A percentile compares a stretch with the other conserved stretches of the same genome.
Evolutionary conservation across 2,329 filamentous ascomycete genomes (phyloP).

Genomic region (Knufia petricola): DNA sequence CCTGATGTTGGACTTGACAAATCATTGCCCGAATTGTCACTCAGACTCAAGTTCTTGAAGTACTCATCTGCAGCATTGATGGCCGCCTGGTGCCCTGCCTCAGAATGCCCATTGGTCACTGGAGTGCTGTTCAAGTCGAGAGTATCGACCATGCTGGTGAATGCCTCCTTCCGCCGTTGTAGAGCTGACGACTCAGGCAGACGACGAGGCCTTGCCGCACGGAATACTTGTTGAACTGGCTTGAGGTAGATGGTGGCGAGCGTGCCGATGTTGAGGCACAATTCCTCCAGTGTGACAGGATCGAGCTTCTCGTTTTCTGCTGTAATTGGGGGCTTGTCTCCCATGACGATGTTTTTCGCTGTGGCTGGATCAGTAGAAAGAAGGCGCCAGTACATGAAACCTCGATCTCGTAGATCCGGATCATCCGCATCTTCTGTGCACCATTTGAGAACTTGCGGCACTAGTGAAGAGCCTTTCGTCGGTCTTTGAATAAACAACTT

Average conservation of each 20-base stretch:
- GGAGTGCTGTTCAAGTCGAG: constrained; percentile 21
- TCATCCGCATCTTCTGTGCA: constrained; percentile 99
- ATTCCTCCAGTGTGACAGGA: constrained; percentile 82
- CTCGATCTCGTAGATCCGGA: constrained; percentile 85
- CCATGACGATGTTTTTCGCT: constrained; percentile 87
- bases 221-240: constrained; percentile 93
- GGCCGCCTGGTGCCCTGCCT: constrained; percentile 54
- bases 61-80: constrained; percentile 82
- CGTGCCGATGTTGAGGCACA: constrained; percentile 93
- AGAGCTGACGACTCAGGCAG: constrained; percentile 77
- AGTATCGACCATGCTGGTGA: constrained; percentile 29
- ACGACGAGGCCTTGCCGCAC: constrained; percentile 69
- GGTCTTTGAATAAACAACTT: constrained; percentile 97
- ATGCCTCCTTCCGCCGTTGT: constrained; percentile 55
- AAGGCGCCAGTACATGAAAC: constrained; percentile 99
- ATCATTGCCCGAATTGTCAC: constrained; percentile 55
- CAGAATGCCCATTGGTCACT: constrained; percentile 23
- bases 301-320: constrained; percentile 94
- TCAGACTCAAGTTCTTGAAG: constrained; percentile 66
- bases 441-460: constrained; percentile 94
- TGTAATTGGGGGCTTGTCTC: constrained; percentile 90
- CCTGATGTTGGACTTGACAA: constrained; percentile 22
- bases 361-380: constrained; percentile 82
- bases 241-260: constrained; percentile 96
- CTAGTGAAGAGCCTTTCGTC: constrained; percentile 84